A percentile compares a stretch with the other conserved stretches of the same genome.
phyloP scores from a whole-genome alignment of 192 early-diverging fungal species.

The Mortierella claussenii region DNA sequence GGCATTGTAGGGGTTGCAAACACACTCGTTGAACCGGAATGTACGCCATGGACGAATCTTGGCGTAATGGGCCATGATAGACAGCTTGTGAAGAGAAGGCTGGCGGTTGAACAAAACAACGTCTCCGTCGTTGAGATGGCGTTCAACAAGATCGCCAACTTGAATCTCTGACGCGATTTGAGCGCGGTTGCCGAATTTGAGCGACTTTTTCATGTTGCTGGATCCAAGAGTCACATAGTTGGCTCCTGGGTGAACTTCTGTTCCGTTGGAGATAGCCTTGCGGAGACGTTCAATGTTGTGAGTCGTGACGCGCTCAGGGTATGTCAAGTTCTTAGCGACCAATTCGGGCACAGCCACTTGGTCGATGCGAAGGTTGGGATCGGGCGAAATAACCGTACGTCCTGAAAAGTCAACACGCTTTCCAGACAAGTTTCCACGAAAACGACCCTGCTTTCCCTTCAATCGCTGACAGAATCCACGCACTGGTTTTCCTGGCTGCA shows the following conservation, averaged over 20 bases:
- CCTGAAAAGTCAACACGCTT: conserved; percentile 99
- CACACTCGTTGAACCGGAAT: conserved; percentile 99
- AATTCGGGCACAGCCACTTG: conserved; percentile 91
- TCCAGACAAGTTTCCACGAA: conserved; percentile 98
- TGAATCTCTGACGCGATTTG: conserved; percentile 76
- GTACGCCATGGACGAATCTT: conserved; percentile 89
- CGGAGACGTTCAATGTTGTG: conserved; percentile 89
- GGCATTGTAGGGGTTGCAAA: conserved; percentile 99
- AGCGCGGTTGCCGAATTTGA: conserved; percentile 81
- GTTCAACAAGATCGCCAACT: conserved; percentile 93
- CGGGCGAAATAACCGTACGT: conserved; percentile 98
- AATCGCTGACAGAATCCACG: conserved; percentile 95
- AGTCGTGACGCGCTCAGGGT: conserved; percentile 92
- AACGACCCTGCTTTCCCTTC: conserved; percentile 99
- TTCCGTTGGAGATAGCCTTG: conserved; percentile 83
- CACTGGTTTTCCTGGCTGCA: conserved; percentile 71
- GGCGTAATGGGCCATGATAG: conserved; percentile 97
- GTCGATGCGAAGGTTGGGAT: conserved; percentile 98
- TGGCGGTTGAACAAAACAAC: conserved; percentile 99
- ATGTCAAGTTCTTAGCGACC: conserved; percentile 93
- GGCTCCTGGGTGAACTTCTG: conserved; percentile 93
- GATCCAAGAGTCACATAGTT: conserved; percentile 76
- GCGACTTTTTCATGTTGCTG: conserved; percentile 65
- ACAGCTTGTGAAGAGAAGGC: conserved; percentile 96
- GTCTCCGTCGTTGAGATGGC: conserved; percentile 94